These are phyloP conservation scores for Spiraea crenata DNA, from an alignment of 331 rosid genomes.

Conservation along the genomic window DNA sequence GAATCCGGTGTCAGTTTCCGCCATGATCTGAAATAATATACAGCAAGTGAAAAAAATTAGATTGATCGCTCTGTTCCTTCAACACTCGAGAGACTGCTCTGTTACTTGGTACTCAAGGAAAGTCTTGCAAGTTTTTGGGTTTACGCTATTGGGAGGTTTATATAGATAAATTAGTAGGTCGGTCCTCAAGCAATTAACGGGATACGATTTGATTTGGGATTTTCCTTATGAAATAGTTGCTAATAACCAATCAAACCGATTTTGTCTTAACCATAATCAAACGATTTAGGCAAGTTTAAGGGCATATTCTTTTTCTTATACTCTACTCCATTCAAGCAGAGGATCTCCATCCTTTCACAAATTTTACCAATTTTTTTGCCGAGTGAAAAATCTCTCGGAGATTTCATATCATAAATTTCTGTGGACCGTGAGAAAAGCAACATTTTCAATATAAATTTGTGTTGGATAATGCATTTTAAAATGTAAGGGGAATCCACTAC, in stretches of 20 bases:
- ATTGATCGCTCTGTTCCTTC: not conserved
- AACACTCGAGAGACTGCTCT: not conserved
- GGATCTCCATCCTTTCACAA: not conserved
- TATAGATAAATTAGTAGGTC: not conserved
- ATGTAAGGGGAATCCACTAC: too few relatives aligned
- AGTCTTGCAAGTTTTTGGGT: too few relatives aligned
- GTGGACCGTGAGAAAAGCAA: too few relatives aligned
- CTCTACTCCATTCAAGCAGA: slow-evolving; percentile 1
- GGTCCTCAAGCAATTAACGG: not conserved
- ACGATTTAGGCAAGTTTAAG: not conserved
- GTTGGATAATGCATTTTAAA: too few relatives aligned
- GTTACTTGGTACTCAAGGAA: too few relatives aligned
- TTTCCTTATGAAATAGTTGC: not conserved
- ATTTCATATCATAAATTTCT: not conserved
- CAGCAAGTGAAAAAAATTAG: too few relatives aligned
- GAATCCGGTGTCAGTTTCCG: not conserved
- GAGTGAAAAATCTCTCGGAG: not conserved
- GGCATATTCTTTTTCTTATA: not conserved
- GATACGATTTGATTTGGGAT: too few relatives aligned
- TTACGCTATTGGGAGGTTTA: too few relatives aligned
- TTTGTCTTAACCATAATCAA: not conserved
- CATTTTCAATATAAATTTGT: too few relatives aligned
- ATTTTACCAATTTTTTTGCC: not conserved
- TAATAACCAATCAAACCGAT: not conserved
- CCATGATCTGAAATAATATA: too few relatives aligned